Conservation (phyloP, 305 asterid genomes). For the Fraxinus nigra region DNA sequence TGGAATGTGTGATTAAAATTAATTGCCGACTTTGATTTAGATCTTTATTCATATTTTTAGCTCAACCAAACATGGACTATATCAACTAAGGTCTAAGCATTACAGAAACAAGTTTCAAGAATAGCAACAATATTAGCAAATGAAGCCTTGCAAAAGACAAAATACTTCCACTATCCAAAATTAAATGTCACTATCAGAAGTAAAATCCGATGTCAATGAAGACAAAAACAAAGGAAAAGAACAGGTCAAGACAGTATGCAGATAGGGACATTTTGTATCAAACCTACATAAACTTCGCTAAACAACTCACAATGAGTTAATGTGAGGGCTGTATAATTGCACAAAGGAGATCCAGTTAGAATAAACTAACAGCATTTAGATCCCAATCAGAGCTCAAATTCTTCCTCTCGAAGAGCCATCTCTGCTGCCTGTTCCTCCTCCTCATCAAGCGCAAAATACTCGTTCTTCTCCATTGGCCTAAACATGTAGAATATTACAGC, state of each 20-base stretch:
- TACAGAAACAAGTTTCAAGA: not conserved
- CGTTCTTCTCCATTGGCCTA: constrained; percentile 89
- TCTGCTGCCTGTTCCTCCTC: constrained; percentile 95
- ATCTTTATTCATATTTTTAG: not conserved
- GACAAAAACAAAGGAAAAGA: not conserved
- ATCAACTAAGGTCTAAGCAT: not conserved
- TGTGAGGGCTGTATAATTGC: constrained; percentile 22
- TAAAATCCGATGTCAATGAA: constrained; percentile 26
- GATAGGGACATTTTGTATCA: constrained; percentile 29
- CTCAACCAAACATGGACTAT: not conserved
- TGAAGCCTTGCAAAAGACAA: not conserved
- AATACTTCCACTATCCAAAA: constrained; percentile 25
- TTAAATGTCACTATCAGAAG: constrained; percentile 22
- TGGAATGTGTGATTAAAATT: too few relatives aligned
- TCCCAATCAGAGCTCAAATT: constrained; percentile 74
- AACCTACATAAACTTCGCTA: constrained; percentile 30
- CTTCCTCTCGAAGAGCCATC: constrained; percentile 88
- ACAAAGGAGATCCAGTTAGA: constrained; percentile 23
- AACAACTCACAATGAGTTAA: constrained; percentile 27
- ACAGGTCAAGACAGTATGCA: constrained; percentile 25
- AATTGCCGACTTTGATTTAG: too few relatives aligned
- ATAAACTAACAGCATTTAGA: constrained; percentile 19
- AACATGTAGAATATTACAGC: constrained; percentile 87
- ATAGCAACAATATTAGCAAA: not conserved
- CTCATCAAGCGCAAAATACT: constrained; percentile 83